Conservation (phyloP, 1,284 basidiomycete species). For the Anthracocystis walkeri region DNA sequence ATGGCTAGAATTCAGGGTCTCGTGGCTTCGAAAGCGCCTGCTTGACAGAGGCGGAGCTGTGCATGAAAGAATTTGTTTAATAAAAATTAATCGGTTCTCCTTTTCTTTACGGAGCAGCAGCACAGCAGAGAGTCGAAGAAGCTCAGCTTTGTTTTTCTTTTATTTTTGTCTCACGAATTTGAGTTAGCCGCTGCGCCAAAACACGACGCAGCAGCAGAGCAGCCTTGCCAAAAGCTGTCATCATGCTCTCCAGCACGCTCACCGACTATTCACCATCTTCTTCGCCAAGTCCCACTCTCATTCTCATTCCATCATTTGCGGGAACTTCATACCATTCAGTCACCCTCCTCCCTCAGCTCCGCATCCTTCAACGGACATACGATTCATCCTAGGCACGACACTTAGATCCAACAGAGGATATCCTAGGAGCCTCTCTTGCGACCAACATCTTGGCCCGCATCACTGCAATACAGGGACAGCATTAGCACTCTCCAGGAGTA, state of each 20-base stretch:
- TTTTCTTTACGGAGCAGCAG: too few relatives aligned
- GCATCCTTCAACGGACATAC: too few relatives aligned
- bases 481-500: too few relatives aligned
- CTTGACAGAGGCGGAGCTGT: too few relatives aligned
- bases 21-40: too few relatives aligned
- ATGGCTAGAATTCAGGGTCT: too few relatives aligned
- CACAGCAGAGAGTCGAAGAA: not conserved
- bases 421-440: not conserved
- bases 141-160: not conserved
- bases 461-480: not conserved
- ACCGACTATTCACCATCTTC: too few relatives aligned
- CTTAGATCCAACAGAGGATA: conserved; percentile 9
- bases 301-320: too few relatives aligned
- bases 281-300: too few relatives aligned
- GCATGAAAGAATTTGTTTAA: not conserved
- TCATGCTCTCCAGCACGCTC: not conserved
- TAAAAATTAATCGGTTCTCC: not conserved
- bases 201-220: conserved; percentile 5
- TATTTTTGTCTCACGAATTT: too few relatives aligned
- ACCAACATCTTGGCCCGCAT: not conserved
- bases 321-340: too few relatives aligned
- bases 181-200: conserved; percentile 3
- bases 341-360: too few relatives aligned
- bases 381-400: not conserved
- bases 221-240: not conserved